phyloP scores from a whole-genome alignment of 768 basidiomycete species.

The Leccinum pellstonianum region DNA sequence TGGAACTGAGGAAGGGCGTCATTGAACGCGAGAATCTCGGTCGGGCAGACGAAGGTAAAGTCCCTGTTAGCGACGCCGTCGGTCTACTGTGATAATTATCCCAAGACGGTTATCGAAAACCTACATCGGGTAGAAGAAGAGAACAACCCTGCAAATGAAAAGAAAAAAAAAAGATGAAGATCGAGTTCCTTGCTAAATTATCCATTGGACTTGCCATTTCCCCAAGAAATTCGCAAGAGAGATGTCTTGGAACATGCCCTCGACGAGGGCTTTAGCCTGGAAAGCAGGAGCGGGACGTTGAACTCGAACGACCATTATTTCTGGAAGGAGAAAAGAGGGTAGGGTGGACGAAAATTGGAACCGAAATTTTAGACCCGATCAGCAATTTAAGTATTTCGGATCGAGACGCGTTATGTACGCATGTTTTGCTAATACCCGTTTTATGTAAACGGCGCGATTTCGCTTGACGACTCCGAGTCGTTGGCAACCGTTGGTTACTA shows the following conservation, averaged over 20 bases:
- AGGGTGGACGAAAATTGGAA: background rate
- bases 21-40: conserved; percentile 94
- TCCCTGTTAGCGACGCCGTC: conserved; percentile 47
- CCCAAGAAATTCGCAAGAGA: conserved; percentile 73
- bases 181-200: conserved; percentile 1
- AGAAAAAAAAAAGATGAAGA: background rate
- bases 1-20: conserved; percentile 77
- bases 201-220: conserved; percentile 60
- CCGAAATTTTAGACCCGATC: background rate
- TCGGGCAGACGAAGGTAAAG: conserved; percentile 91
- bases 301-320: conserved; percentile 51
- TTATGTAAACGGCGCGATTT: background rate
- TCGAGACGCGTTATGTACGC: conserved; percentile 30
- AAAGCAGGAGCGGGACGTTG: conserved; percentile 88
- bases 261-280: conserved; percentile 69
- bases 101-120: conserved; percentile 25
- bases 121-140: conserved; percentile 93
- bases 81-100: background rate
- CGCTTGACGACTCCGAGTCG: too few species aligned
- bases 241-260: conserved; percentile 75
- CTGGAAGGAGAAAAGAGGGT: background rate
- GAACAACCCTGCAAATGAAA: conserved; percentile 64
- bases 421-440: conserved; percentile 19
- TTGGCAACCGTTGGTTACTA: too few species aligned
- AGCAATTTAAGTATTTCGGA: conserved; percentile 17